phyloP scores from a whole-genome alignment of 176 grass and related monocot genomes.

The Oryza brachyantha region DNA sequence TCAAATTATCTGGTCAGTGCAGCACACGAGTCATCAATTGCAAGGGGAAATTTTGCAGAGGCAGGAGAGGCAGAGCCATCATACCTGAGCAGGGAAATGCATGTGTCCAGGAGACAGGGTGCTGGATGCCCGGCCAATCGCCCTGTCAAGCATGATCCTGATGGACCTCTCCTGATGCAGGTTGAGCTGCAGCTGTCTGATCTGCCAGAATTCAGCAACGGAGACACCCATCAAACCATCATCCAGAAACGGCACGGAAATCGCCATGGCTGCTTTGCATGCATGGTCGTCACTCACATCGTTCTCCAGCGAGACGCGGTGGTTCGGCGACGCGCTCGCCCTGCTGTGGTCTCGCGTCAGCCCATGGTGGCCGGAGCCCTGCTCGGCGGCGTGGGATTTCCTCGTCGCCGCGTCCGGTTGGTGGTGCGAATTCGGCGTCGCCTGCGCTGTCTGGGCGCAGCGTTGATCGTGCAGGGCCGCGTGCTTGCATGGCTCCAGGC shows the following conservation, averaged over 20 bases:
- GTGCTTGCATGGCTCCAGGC: constrained; percentile 36
- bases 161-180: constrained; percentile 90
- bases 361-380: neutral
- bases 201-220: constrained; percentile 47
- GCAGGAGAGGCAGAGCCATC: neutral
- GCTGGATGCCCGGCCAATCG: constrained; percentile 86
- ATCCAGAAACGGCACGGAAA: neutral
- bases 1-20: neutral
- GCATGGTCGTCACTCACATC: too few relatives aligned
- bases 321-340: constrained; percentile 57
- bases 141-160: constrained; percentile 71
- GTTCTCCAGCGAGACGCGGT: constrained; percentile 84
- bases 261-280: neutral
- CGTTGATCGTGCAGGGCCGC: constrained; percentile 28
- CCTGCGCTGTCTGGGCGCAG: constrained; percentile 26
- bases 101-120: constrained; percentile 82
- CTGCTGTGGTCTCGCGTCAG: constrained; percentile 29
- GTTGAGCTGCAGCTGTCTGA: constrained; percentile 76
- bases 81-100: constrained; percentile 81
- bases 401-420: constrained; percentile 30
- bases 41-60: neutral
- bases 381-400: constrained; percentile 19
- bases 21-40: neutral
- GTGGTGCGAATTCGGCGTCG: constrained; percentile 21
- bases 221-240: neutral